These are phyloP conservation scores for Aquanectria penicillioides DNA, from an alignment of 2,329 filamentous ascomycete species.

Conservation along the genomic window DNA sequence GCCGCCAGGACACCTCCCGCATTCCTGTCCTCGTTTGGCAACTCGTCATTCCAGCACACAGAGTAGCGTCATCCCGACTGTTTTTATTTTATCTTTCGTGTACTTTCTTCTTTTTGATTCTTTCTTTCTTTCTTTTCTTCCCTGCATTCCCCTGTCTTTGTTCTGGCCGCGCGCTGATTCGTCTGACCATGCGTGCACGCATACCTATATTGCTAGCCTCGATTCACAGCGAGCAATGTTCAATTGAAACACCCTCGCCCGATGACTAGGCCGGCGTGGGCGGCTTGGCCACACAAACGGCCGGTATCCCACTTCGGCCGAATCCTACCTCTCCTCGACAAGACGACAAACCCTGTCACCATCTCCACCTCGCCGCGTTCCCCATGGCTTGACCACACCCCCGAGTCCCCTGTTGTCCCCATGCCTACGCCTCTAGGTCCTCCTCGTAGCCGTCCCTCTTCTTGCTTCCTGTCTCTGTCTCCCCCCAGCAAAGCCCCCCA, in stretches of 20 bases:
- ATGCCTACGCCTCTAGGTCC: not conserved
- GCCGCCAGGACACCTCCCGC: slow-evolving; percentile 34
- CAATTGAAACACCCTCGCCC: no score
- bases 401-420: slow-evolving; percentile 7
- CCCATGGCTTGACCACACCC: slow-evolving; percentile 25
- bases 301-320: slow-evolving; percentile 24
- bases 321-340: no score
- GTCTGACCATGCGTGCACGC: no score
- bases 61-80: not conserved
- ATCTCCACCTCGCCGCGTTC: slow-evolving; percentile 33
- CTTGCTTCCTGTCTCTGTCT: not conserved
- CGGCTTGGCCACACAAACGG: not conserved
- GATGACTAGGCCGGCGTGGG: no score
- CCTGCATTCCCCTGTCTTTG: not conserved
- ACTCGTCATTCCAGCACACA: slow-evolving; percentile 8
- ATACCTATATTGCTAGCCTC: no score
- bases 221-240: no score
- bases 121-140: no score
- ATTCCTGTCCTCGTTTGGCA: slow-evolving; percentile 20
- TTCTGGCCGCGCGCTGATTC: no score
- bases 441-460: not conserved
- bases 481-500: not conserved
- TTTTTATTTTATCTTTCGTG: not conserved
- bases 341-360: slow-evolving; percentile 31
- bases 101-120: no score